Evolutionary conservation across 805 yeast genomes (phyloP).

Genomic region (Candida yuanshanica): DNA sequence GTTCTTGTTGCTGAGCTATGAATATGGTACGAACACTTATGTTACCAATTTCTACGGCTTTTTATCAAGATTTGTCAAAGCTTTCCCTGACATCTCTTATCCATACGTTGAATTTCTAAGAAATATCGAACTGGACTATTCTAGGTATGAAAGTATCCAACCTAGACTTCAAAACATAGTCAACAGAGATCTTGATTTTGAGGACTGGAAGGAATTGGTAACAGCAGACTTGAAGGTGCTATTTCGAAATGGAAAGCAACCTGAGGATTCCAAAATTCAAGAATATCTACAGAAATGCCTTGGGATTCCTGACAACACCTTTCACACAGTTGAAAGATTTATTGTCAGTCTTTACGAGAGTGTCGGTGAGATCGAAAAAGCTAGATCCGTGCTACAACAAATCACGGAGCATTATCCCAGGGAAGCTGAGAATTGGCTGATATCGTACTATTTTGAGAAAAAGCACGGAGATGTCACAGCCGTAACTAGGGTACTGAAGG

Average conservation of each 20-base stretch:
- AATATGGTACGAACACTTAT: slow-evolving; percentile 1
- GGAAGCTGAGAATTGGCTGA: slow-evolving; percentile 45
- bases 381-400: slow-evolving; percentile 21
- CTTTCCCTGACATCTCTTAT: slow-evolving; percentile 4
- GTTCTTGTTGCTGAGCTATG: slow-evolving; percentile 8
- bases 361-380: slow-evolving; percentile 25
- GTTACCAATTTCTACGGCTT: not conserved
- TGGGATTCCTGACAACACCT: slow-evolving; percentile 23
- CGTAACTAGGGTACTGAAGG: slow-evolving; percentile 26
- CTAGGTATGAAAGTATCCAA: not conserved
- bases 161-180: not conserved
- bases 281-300: slow-evolving; percentile 6
- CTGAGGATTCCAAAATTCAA: not conserved
- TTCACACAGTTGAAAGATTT: slow-evolving; percentile 40
- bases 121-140: not conserved
- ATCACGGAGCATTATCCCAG: slow-evolving; percentile 24
- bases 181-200: slow-evolving; percentile 12
- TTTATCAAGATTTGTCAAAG: slow-evolving; percentile 6
- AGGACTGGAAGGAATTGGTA: slow-evolving; percentile 31
- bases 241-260: not conserved
- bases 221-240: slow-evolving; percentile 9
- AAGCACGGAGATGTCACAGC: slow-evolving; percentile 22
- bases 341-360: slow-evolving; percentile 31
- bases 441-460: slow-evolving; percentile 35
- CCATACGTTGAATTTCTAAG: slow-evolving; percentile 14